phyloP scores from a whole-genome alignment of 176 grass and related monocot species.

The Elaeis guineensis region DNA sequence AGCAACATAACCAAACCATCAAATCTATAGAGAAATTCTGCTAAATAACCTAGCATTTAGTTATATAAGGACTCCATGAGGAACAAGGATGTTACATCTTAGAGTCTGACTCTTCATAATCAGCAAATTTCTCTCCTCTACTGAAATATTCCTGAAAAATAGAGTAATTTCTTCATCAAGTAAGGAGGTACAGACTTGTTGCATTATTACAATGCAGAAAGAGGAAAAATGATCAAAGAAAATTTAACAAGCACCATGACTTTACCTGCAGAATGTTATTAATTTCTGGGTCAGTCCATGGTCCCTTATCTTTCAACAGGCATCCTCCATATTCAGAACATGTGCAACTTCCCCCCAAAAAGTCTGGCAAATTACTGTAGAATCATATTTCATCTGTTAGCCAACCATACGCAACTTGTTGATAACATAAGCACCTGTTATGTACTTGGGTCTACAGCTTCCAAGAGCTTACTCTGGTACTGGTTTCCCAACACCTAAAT shows the following conservation, averaged over 20 bases:
- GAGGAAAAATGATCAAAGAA: not conserved
- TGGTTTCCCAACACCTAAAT: constrained; percentile 68
- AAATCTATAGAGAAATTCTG: too few relatives aligned
- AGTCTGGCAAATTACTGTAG: constrained; percentile 83
- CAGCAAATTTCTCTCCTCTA: constrained; percentile 36
- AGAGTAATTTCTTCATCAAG: constrained; percentile 15
- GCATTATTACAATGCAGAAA: too few relatives aligned
- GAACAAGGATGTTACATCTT: constrained; percentile 18
- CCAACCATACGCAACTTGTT: too few relatives aligned
- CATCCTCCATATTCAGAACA: constrained; percentile 66
- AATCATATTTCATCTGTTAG: constrained; percentile 4
- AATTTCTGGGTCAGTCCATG: constrained; percentile 59
- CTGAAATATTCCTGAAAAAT: constrained; percentile 38
- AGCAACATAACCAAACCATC: not conserved
- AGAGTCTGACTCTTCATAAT: constrained; percentile 13
- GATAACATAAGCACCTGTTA: too few relatives aligned
- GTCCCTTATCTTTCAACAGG: constrained; percentile 81
- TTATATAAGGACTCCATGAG: not conserved
- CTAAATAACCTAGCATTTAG: too few relatives aligned
- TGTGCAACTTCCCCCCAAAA: constrained; percentile 73
- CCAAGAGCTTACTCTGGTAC: constrained; percentile 50
- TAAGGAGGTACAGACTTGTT: not conserved
- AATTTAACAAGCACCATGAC: not conserved
- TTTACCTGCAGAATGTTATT: constrained; percentile 51
- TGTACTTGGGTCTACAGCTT: constrained; percentile 77